Evolutionary conservation across 495 filamentous ascomycete genomes (phyloP), one percentile per base, ranked within the genome.

Genomic region (Penicillium psychrofluorescens): DNA sequence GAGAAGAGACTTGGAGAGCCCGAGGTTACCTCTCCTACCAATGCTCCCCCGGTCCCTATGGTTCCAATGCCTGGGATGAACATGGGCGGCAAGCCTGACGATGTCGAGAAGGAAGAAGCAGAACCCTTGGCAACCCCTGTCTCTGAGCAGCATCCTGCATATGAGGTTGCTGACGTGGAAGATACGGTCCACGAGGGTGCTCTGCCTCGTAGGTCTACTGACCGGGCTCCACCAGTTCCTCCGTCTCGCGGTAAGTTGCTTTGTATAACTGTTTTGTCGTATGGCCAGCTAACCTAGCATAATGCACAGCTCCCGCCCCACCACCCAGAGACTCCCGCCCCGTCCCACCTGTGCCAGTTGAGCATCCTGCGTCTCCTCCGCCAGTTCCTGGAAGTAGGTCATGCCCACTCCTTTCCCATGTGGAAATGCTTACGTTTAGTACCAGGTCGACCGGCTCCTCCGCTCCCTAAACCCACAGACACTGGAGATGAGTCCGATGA

Each of bases 401-500:
- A 35, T 37, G 41, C 13, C 11, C 11, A 31, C 39, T 44, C 45
- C 54, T 35, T 55, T 44, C 13, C 41, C 43, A 41, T 54, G 72
- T 52, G 68, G 53, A 63, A 43, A 68, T 43, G 39, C 29, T 35
- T 4, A 5, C 11, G 15, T 22, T 22, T 22, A 6, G 0, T 22
- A 22, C 44, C 44, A 87, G 83, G 77, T 41, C 81, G 80, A 47
- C 75, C 80, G 34, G 66, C 71, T 13, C 72, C 74, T 51, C 75
- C 72, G 22, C 57, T 70, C 47, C 63, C 74, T 8, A 61, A 64
- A 35, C 61, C 75, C 36, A 66, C 71, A 39, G 90, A 82, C 49
- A 74, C 80, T 45, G 91, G 90, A 22, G 94, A 90, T 7, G 88
- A 84, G 56, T 95, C 91, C 8, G 94, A 95, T 63, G 94, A 97